Conservation (phyloP, 768 basidiomycete species). For the Xerocomellus amylosporus region DNA sequence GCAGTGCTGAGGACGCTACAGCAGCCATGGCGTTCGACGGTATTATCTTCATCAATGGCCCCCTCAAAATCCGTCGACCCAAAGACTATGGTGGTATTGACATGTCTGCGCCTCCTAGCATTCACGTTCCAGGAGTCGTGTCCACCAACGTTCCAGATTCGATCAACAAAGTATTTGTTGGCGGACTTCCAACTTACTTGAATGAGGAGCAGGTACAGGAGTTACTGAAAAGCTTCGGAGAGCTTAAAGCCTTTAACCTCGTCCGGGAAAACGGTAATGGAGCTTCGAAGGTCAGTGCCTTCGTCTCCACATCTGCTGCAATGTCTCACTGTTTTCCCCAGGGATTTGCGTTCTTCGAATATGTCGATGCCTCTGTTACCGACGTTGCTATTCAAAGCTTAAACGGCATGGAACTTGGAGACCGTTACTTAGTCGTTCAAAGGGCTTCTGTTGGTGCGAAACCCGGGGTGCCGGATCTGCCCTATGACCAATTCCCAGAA, state of each 20-base stretch:
- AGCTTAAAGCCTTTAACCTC: slow-evolving; percentile 95
- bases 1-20: slow-evolving; percentile 94
- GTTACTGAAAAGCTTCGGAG: slow-evolving; percentile 93
- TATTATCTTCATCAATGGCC: slow-evolving; percentile 90
- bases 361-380: slow-evolving; percentile 83
- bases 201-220: slow-evolving; percentile 99
- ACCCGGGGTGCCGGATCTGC: slow-evolving; percentile 61
- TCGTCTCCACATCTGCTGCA: neutral
- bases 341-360: slow-evolving; percentile 99
- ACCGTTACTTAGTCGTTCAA: slow-evolving; percentile 93
- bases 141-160: slow-evolving; percentile 96
- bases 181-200: slow-evolving; percentile 91
- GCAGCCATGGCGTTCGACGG: slow-evolving; percentile 97
- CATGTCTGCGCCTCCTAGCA: slow-evolving; percentile 53
- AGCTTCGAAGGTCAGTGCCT: slow-evolving; percentile 68
- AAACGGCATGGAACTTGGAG: slow-evolving; percentile 97
- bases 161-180: slow-evolving; percentile 97
- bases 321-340: slow-evolving; percentile 30
- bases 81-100: slow-evolving; percentile 91
- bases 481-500: slow-evolving; percentile 78
- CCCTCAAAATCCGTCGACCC: slow-evolving; percentile 96
- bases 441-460: slow-evolving; percentile 94
- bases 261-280: slow-evolving; percentile 92
- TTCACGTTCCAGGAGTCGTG: slow-evolving; percentile 93
- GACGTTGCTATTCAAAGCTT: slow-evolving; percentile 95